phyloP scores from a whole-genome alignment of 2,329 filamentous ascomycete species.

The Sporothrix luriei region DNA sequence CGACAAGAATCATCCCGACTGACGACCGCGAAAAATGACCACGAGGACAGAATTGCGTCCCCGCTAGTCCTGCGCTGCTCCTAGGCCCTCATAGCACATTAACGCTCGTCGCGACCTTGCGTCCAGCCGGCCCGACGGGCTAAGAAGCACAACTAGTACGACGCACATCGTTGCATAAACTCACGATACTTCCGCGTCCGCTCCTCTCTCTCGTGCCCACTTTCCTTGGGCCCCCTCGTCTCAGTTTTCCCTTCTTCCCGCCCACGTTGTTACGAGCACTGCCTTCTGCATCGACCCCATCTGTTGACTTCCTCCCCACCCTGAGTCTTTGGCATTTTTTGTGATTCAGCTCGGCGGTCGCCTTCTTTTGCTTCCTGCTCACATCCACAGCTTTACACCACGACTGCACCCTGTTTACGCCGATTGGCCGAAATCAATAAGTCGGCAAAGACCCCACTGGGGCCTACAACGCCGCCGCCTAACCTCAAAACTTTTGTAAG shows the following conservation, averaged over 20 bases:
- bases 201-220: background rate
- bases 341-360: background rate
- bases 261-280: background rate
- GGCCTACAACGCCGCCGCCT: background rate
- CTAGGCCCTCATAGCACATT: slow-evolving; percentile 5
- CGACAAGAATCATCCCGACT: background rate
- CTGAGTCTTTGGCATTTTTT: background rate
- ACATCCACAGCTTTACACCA: slow-evolving; percentile 25
- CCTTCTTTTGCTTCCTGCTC: slow-evolving; percentile 10
- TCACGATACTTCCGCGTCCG: slow-evolving; percentile 27
- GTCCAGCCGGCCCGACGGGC: slow-evolving; percentile 14
- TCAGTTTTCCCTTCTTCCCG: background rate
- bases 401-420: slow-evolving; percentile 27
- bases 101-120: slow-evolving; percentile 14
- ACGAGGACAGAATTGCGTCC: slow-evolving; percentile 23
- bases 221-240: background rate
- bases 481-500: slow-evolving; percentile 12
- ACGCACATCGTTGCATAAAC: slow-evolving; percentile 4
- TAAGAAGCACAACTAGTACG: background rate
- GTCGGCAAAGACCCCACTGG: background rate
- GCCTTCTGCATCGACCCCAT: slow-evolving; percentile 3
- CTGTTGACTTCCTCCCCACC: background rate
- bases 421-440: slow-evolving; percentile 28
- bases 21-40: slow-evolving; percentile 11
- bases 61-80: slow-evolving; percentile 30